These are phyloP conservation scores for Penicillium vulpinum DNA, from an alignment of 2,329 filamentous ascomycete genomes.

Conservation along the genomic window DNA sequence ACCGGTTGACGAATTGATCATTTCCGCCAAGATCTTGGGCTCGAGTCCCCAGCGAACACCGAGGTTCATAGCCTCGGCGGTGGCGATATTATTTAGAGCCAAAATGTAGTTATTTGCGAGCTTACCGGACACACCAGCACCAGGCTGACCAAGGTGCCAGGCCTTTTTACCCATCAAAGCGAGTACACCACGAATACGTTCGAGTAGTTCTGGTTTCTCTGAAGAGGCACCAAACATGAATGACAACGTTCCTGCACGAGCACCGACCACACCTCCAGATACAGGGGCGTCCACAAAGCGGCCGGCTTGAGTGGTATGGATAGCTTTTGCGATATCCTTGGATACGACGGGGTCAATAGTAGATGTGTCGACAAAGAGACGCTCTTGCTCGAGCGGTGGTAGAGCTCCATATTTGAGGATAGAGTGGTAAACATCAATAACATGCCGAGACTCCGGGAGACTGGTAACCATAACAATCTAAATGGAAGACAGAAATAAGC, in stretches of 20 bases:
- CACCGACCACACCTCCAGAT: conserved; percentile 93
- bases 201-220: conserved; percentile 52
- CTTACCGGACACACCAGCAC: conserved; percentile 85
- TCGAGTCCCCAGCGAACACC: conserved; percentile 64
- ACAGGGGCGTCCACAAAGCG: conserved; percentile 93
- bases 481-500: conserved; percentile 8
- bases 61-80: conserved; percentile 67
- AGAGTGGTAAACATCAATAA: conserved; percentile 75
- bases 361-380: conserved; percentile 92
- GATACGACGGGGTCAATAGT: conserved; percentile 93
- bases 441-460: conserved; percentile 84
- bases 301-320: conserved; percentile 66
- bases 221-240: conserved; percentile 85
- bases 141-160: conserved; percentile 80
- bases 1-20: conserved; percentile 95
- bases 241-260: conserved; percentile 79
- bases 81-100: conserved; percentile 83
- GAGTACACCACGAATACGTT: conserved; percentile 67
- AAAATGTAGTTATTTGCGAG: conserved; percentile 97
- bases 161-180: conserved; percentile 82
- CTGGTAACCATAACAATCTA: conserved; percentile 87
- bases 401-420: conserved; percentile 65
- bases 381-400: conserved; percentile 55
- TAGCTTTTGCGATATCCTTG: conserved; percentile 69
- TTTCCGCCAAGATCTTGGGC: conserved; percentile 68